Conservation (phyloP, 176 grass and related monocot genomes). For the Avena eriantha region DNA sequence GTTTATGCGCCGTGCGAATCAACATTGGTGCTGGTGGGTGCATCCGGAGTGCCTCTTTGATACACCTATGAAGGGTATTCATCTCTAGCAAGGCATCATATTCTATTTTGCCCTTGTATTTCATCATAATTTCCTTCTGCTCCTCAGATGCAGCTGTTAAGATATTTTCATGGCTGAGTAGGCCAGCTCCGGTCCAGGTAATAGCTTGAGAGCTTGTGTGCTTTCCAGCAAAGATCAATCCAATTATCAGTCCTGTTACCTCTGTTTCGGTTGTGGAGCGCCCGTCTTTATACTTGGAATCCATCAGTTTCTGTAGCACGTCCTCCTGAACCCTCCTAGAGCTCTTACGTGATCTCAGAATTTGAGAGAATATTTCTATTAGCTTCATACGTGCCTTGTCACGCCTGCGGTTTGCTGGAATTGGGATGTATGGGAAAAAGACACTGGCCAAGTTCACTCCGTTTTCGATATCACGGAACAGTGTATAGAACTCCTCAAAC, state of each 20-base stretch:
- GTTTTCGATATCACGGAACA: constrained; percentile 42
- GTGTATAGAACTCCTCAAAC: constrained; percentile 45
- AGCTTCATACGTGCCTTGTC: constrained; percentile 51
- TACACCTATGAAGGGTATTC: background rate
- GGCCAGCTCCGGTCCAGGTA: constrained; percentile 53
- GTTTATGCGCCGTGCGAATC: background rate
- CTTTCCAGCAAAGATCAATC: constrained; percentile 51
- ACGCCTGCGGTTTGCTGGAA: constrained; percentile 16
- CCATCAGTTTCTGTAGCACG: constrained; percentile 55
- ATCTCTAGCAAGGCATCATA: constrained; percentile 5
- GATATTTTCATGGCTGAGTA: constrained; percentile 32
- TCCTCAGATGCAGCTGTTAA: constrained; percentile 47
- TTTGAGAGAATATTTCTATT: constrained; percentile 41
- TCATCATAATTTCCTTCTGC: constrained; percentile 44
- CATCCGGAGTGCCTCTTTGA: constrained; percentile 21
- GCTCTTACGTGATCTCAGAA: constrained; percentile 53
- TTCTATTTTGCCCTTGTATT: constrained; percentile 2
- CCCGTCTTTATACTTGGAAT: constrained; percentile 58
- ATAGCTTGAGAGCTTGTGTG: constrained; percentile 45
- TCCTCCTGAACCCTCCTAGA: constrained; percentile 41
- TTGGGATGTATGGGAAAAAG: constrained; percentile 60
- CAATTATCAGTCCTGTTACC: constrained; percentile 40
- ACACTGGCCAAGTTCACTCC: constrained; percentile 45
- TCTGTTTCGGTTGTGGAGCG: constrained; percentile 42
- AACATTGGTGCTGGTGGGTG: constrained; percentile 1